Evolutionary conservation across 2,329 filamentous ascomycete genomes (phyloP).

Genomic region (Colletotrichum paranaense): DNA sequence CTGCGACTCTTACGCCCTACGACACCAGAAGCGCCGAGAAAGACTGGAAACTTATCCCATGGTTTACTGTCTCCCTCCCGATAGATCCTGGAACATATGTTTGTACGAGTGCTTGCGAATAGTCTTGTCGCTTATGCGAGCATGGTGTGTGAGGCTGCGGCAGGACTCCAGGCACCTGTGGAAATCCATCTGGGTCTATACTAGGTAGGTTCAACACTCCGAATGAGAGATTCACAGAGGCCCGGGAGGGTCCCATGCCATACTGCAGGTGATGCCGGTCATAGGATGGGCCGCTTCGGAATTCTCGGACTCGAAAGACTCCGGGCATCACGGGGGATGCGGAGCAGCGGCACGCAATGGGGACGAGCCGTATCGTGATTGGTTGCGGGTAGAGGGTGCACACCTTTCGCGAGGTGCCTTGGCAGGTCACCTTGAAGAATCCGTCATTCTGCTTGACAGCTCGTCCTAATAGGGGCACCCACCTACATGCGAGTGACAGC

Average conservation of each 20-base stretch:
- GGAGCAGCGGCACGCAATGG: slow-evolving; percentile 8
- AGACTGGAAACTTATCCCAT: neutral
- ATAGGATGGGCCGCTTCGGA: slow-evolving; percentile 14
- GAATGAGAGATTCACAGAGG: neutral
- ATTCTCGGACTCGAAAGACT: slow-evolving; percentile 8
- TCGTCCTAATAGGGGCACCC: neutral
- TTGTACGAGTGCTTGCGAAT: neutral
- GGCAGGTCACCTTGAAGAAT: neutral
- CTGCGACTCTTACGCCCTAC: neutral
- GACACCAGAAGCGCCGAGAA: neutral
- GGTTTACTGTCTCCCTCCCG: neutral
- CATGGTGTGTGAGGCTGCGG: neutral
- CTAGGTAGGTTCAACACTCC: neutral
- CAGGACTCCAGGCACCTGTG: neutral
- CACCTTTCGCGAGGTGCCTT: neutral
- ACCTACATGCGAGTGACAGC: slow-evolving; percentile 15
- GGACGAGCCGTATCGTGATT: slow-evolving; percentile 16
- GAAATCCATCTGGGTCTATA: neutral
- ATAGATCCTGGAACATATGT: neutral
- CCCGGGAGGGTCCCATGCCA: neutral
- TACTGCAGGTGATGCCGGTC: neutral
- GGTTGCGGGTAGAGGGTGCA: neutral
- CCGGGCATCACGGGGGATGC: slow-evolving; percentile 19
- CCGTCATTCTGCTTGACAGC: neutral
- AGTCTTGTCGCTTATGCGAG: neutral